Evolutionary conservation across 1,284 basidiomycete species (phyloP).

Genomic region (Pholiota adiposa): DNA sequence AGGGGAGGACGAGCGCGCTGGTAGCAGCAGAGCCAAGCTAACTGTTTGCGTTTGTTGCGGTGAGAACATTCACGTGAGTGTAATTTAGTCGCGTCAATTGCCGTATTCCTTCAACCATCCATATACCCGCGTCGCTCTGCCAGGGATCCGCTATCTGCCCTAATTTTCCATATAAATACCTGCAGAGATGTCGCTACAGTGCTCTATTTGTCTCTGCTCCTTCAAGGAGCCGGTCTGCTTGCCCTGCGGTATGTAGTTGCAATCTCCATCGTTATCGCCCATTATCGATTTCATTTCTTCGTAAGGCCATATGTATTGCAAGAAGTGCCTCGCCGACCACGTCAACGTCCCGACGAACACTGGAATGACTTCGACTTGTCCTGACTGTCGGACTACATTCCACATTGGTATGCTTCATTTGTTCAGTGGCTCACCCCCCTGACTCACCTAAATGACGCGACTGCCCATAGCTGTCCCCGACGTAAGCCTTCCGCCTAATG

Average conservation of each 20-base stretch:
- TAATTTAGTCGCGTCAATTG: constrained; percentile 3
- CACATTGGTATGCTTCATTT: constrained; percentile 47
- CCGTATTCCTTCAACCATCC: background rate
- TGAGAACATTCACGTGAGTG: background rate
- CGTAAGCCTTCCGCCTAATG: constrained; percentile 12
- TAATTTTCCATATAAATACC: background rate
- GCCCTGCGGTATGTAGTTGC: constrained; percentile 58
- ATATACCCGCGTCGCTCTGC: background rate
- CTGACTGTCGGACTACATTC: constrained; percentile 61
- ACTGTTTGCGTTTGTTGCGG: constrained; percentile 4
- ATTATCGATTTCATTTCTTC: background rate
- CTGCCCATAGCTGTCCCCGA: constrained; percentile 22
- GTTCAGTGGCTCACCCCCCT: background rate
- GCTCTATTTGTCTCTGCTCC: constrained; percentile 63
- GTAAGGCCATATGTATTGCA: constrained; percentile 66
- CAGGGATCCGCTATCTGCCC: background rate
- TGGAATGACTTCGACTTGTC: constrained; percentile 49
- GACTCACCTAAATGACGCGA: background rate
- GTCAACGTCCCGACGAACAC: constrained; percentile 48
- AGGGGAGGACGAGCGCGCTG: background rate
- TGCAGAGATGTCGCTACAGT: constrained; percentile 44
- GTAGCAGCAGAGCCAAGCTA: background rate
- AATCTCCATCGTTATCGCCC: constrained; percentile 5
- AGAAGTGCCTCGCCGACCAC: constrained; percentile 53
- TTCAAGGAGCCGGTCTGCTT: constrained; percentile 57